Evolutionary conservation across 345 rosid genomes (phyloP).

Genomic region (Trapa bicornis): DNA sequence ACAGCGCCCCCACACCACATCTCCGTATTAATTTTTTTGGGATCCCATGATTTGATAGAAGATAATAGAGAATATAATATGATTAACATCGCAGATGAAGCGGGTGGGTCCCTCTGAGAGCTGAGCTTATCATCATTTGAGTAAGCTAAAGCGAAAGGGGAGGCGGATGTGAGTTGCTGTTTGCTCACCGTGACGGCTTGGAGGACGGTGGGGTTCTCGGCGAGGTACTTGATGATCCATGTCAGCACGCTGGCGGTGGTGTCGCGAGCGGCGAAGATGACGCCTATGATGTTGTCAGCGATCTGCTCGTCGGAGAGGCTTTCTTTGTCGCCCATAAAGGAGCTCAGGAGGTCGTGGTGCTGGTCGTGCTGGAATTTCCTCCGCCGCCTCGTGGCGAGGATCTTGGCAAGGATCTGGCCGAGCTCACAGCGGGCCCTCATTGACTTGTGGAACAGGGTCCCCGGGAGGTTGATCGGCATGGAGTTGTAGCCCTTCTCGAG

Average conservation of each 20-base stretch:
- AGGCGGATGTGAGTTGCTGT: background rate
- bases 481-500: conserved; percentile 95
- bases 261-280: conserved; percentile 52
- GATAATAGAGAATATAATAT: too few species aligned
- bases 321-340: conserved; percentile 24
- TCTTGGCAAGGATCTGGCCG: conserved; percentile 41
- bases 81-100: background rate
- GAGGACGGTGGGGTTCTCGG: conserved; percentile 32
- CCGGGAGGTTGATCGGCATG: conserved; percentile 84
- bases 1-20: too few species aligned
- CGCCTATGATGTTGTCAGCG: conserved; percentile 49
- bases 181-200: conserved; percentile 29
- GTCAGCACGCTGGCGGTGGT: conserved; percentile 57
- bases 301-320: conserved; percentile 34
- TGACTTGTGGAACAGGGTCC: conserved; percentile 77
- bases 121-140: too few species aligned
- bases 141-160: too few species aligned
- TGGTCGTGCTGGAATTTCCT: conserved; percentile 13
- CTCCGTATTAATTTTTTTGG: too few species aligned
- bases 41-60: too few species aligned
- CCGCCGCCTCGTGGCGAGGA: conserved; percentile 22
- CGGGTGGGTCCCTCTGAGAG: background rate
- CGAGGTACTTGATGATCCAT: conserved; percentile 42
- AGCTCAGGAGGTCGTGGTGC: conserved; percentile 23
- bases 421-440: conserved; percentile 88